Conservation (phyloP, 2,329 filamentous ascomycete genomes). For the Cladosporium halotolerans region DNA sequence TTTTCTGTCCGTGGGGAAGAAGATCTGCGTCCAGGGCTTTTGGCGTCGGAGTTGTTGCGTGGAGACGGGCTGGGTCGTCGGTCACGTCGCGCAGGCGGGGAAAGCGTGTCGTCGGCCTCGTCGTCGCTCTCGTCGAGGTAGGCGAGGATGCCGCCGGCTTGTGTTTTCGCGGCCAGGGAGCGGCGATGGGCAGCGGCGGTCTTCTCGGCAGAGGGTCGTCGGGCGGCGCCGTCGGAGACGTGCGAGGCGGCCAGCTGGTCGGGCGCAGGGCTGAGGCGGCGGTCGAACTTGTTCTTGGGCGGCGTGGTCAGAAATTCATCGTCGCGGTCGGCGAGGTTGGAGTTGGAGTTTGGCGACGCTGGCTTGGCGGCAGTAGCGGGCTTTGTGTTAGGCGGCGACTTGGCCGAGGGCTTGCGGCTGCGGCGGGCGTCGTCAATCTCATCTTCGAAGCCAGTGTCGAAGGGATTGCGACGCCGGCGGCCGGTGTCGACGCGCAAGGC, state of each 20-base stretch:
- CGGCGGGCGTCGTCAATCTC: constrained; percentile 24
- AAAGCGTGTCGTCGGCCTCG: constrained; percentile 14
- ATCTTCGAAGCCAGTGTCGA: constrained; percentile 30
- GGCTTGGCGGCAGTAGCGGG: constrained; percentile 14
- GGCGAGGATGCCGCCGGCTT: constrained; percentile 26
- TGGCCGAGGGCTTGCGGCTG: constrained; percentile 15
- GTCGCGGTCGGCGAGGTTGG: constrained; percentile 17
- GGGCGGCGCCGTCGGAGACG: constrained; percentile 5
- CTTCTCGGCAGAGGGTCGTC: neutral
- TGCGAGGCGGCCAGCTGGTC: constrained; percentile 12
- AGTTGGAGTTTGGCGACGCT: constrained; percentile 5
- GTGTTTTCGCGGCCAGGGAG: constrained; percentile 16
- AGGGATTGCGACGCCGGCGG: constrained; percentile 25
- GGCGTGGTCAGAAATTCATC: constrained; percentile 24
- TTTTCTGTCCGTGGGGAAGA: constrained; percentile 21
- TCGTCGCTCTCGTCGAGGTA: constrained; percentile 30
- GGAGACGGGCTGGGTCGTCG: constrained; percentile 25
- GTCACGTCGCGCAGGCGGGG: constrained; percentile 8
- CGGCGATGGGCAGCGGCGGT: neutral
- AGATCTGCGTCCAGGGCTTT: constrained; percentile 15
- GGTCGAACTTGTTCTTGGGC: constrained; percentile 17
- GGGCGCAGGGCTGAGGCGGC: constrained; percentile 27
- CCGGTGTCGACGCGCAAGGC: constrained; percentile 28
- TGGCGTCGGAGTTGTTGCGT: constrained; percentile 10
- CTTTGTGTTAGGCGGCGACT: neutral